Percentiles rank a stretch among this genome's conserved stretches.
phyloP scores from a whole-genome alignment of 2,329 filamentous ascomycete genomes.

The Tolypocladium ovalisporum region DNA sequence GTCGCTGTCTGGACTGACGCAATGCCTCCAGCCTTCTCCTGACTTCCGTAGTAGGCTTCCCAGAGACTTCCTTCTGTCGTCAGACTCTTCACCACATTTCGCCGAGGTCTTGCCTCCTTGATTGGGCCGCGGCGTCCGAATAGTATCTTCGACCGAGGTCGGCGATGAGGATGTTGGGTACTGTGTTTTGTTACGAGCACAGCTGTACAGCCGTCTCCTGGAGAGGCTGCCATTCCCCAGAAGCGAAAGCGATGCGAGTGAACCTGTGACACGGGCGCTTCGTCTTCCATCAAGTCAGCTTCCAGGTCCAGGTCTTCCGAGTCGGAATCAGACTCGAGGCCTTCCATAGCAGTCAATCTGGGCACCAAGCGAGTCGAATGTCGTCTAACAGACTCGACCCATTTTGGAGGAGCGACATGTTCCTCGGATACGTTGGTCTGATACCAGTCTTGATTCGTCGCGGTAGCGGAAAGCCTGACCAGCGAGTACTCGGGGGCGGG shows the following conservation, averaged over 20 bases:
- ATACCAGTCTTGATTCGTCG: slow-evolving; percentile 40
- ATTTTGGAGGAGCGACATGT: slow-evolving; percentile 22
- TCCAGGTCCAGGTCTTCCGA: slow-evolving; percentile 12
- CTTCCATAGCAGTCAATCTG: slow-evolving; percentile 30
- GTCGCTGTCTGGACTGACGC: slow-evolving; percentile 10
- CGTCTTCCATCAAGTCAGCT: slow-evolving; percentile 7
- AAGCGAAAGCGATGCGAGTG: slow-evolving; percentile 39
- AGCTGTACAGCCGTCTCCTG: slow-evolving; percentile 39
- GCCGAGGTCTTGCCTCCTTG: background rate
- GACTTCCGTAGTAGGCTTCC: slow-evolving; percentile 49
- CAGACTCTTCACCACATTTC: slow-evolving; percentile 10
- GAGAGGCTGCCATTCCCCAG: slow-evolving; percentile 41
- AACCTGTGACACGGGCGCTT: slow-evolving; percentile 28
- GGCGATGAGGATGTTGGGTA: slow-evolving; percentile 35
- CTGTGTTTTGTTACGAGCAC: slow-evolving; percentile 38
- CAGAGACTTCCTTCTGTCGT: slow-evolving; percentile 46
- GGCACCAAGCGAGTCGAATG: slow-evolving; percentile 33
- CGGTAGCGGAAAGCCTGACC: slow-evolving; percentile 40
- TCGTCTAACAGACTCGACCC: slow-evolving; percentile 36
- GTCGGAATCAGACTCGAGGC: slow-evolving; percentile 15
- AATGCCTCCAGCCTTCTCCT: slow-evolving; percentile 32
- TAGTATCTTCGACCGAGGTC: slow-evolving; percentile 22
- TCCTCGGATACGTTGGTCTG: slow-evolving; percentile 33
- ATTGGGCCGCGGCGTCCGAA: slow-evolving; percentile 20
- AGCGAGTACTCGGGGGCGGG: slow-evolving; percentile 37